Base-by-base conservation (phyloP, 2,329 filamentous ascomycete species). In the Acephala macrosclerotiorum region DNA sequence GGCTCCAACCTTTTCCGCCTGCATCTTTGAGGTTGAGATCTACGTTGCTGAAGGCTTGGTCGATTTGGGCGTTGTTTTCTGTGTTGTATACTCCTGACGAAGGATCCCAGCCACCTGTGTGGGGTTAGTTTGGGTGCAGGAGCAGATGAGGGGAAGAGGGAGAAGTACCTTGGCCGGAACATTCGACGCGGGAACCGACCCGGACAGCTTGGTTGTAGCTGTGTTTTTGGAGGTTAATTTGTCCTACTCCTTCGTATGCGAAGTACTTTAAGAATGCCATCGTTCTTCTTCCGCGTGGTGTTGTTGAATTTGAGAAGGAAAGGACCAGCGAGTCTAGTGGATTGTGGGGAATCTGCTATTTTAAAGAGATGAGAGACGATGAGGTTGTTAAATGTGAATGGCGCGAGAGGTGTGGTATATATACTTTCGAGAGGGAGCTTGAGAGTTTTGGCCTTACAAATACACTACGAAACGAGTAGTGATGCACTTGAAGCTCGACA, bases 201-300 rank as follows among this genome's bases (percentile, higher is more conserved):
- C 66, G 58, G 20, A 74, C 72, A 20, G 71, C 68, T 65, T 75
- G 72, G n/a, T 70, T 73, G 58, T 74, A 75, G 58, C 58, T 49
- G 14, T 57, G 35, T 14, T 63, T 60, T 26, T 63, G 47, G 22
- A 56, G 55, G 18, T 26, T 42, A 18, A 22, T 29, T 42, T 60
- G 38, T 20, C 64, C 64, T n/a, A 60, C 63, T 35, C 64, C 64
- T 42, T 66, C 61, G 38, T 66, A 66, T 18, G 25, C 63, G 3
- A 20, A 47, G 56, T 63, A 63, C 2, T 42, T 63, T 3, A 66
- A 81, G 82, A 80, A 75, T 68, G 72, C 71, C 58, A 75, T 79
- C 29, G 4, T 9, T 33, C 4, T 33, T 33, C 4, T 33, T 5
- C 29, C 29, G 4, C 29, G 4, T 33, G 4, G 9, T 9, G 29